phyloP scores from a whole-genome alignment of 2,329 filamentous ascomycete genomes.

The Aspergillus amoenus region DNA sequence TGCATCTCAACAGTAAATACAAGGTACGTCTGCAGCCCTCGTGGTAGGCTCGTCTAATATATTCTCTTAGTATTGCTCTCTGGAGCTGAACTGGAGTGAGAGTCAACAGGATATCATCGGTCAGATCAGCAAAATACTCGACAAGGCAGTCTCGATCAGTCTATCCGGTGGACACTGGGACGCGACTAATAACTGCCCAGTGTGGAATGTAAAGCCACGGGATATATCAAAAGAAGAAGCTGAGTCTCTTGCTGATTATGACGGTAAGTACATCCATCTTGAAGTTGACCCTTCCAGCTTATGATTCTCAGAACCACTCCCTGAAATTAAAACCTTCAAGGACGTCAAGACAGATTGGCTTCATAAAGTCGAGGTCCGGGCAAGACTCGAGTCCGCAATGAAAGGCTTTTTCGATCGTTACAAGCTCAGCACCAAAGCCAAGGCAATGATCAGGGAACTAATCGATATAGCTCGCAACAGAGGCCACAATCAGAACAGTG shows the following conservation, averaged over 20 bases:
- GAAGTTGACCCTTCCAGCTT: too few species aligned
- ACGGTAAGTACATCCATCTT: not conserved
- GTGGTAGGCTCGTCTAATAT: not conserved
- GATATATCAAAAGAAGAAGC: not conserved
- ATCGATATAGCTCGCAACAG: too few species aligned
- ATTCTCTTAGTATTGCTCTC: not conserved
- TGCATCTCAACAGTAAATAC: not conserved
- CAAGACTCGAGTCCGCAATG: too few species aligned
- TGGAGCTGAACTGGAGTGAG: not conserved
- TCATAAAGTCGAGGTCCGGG: too few species aligned
- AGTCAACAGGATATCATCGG: not conserved
- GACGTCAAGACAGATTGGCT: too few species aligned
- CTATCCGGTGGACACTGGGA: not conserved
- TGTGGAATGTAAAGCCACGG: not conserved
- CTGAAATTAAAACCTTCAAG: too few species aligned
- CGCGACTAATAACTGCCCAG: not conserved
- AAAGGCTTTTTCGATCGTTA: too few species aligned
- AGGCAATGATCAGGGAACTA: too few species aligned
- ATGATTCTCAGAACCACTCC: too few species aligned
- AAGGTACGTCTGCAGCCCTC: not conserved
- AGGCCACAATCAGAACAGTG: too few species aligned
- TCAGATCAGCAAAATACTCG: not conserved
- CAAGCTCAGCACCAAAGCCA: too few species aligned
- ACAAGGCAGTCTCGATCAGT: not conserved
- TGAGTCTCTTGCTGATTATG: not conserved